phyloP scores from a whole-genome alignment of 805 yeast genomes.

The Sungouiella blattae region DNA sequence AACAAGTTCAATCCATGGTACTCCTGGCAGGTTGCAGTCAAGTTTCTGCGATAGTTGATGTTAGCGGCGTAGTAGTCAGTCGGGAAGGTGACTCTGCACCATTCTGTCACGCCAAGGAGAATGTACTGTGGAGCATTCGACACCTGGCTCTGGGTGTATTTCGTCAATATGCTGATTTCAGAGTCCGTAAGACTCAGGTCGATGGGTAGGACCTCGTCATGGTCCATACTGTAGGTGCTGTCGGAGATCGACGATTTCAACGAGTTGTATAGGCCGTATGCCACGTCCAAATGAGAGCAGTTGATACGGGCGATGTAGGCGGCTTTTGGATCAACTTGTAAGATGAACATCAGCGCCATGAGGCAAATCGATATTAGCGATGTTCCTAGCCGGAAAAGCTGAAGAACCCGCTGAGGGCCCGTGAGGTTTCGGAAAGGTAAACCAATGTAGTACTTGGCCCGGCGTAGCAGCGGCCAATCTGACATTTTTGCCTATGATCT shows the following conservation, averaged over 20 bases:
- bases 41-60: constrained; percentile 1
- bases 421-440: constrained; percentile 24
- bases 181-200: constrained; percentile 44
- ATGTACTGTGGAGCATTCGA: constrained; percentile 48
- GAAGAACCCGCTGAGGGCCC: constrained; percentile 22
- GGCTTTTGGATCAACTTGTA: constrained; percentile 3
- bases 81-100: constrained; percentile 10
- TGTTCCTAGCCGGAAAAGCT: constrained; percentile 21
- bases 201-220: constrained; percentile 16
- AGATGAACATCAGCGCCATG: constrained; percentile 3
- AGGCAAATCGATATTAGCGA: constrained; percentile 9
- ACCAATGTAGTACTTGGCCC: not conserved
- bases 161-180: constrained; percentile 42
- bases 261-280: constrained; percentile 48
- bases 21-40: constrained; percentile 5
- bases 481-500: too few species aligned
- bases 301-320: constrained; percentile 38
- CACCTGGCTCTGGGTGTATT: constrained; percentile 46
- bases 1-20: constrained; percentile 22
- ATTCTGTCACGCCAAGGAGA: constrained; percentile 11
- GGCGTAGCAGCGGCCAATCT: too few species aligned
- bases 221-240: constrained; percentile 14
- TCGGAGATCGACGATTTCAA: constrained; percentile 16
- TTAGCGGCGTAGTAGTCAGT: constrained; percentile 4
- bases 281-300: constrained; percentile 51